Evolutionary conservation across 2,329 filamentous ascomycete species (phyloP).

Genomic region (Cladosporium sphaerospermum): DNA sequence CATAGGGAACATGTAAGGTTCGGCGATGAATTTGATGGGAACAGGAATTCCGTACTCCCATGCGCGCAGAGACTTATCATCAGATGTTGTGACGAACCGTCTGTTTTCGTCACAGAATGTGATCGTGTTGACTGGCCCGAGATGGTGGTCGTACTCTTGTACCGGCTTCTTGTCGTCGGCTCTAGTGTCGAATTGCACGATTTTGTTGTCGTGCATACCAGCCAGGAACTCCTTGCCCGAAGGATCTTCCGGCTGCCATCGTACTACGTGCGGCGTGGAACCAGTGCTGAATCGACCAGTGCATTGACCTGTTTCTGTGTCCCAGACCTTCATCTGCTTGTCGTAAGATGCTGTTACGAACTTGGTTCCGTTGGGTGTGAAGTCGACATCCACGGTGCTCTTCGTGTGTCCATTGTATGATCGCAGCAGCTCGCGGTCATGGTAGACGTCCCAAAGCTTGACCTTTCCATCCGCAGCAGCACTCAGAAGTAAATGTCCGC

Average conservation of each 20-base stretch:
- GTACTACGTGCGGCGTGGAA: constrained; percentile 89
- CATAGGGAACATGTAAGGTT: constrained; percentile 96
- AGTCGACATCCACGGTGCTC: constrained; percentile 81
- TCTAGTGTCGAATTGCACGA: constrained; percentile 90
- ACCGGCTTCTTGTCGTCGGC: constrained; percentile 54
- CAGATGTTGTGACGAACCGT: constrained; percentile 94
- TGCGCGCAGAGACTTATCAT: constrained; percentile 90
- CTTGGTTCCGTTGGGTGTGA: constrained; percentile 72
- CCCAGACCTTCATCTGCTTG: constrained; percentile 94
- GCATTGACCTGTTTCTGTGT: constrained; percentile 89
- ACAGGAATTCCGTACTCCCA: constrained; percentile 99
- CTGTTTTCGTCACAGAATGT: constrained; percentile 92
- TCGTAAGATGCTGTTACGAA: constrained; percentile 93
- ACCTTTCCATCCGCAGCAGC: constrained; percentile 86
- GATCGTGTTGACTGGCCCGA: constrained; percentile 96
- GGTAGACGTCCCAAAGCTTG: constrained; percentile 93
- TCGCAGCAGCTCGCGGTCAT: constrained; percentile 78
- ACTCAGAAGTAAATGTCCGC: constrained; percentile 82
- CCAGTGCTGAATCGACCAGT: constrained; percentile 84
- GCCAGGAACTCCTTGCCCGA: constrained; percentile 85
- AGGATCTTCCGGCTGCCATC: constrained; percentile 78
- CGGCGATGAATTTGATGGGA: constrained; percentile 95
- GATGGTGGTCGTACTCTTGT: constrained; percentile 96
- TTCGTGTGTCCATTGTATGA: constrained; percentile 90
- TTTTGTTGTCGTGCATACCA: constrained; percentile 98